Evolutionary conservation across 306 rosid genomes (phyloP).

Genomic region (Leucaena leucocephala): DNA sequence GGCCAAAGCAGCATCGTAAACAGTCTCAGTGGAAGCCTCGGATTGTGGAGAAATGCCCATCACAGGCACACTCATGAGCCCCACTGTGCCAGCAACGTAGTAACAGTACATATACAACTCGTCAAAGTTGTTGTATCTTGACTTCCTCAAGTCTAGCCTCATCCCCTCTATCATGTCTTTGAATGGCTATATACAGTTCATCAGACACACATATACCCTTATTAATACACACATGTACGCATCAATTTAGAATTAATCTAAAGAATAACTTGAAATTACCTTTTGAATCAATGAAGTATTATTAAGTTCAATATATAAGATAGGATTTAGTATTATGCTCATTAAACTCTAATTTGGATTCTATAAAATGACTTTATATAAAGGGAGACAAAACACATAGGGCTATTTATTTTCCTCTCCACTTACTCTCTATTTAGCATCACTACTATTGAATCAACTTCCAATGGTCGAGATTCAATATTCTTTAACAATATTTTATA

Average conservation of each 20-base stretch:
- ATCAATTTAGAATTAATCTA: neutral
- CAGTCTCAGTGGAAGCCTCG: conserved; percentile 75
- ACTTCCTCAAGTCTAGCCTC: conserved; percentile 84
- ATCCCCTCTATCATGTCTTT: conserved; percentile 98
- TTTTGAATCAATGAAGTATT: neutral
- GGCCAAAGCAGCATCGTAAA: conserved; percentile 90
- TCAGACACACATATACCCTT: too few relatives aligned
- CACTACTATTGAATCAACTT: too few relatives aligned
- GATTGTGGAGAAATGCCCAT: conserved; percentile 88
- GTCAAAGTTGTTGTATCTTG: conserved; percentile 84
- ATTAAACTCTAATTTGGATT: too few relatives aligned
- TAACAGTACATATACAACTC: conserved; percentile 96
- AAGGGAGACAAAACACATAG: too few relatives aligned
- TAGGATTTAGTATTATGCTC: too few relatives aligned
- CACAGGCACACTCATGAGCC: conserved; percentile 99
- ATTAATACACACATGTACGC: too few relatives aligned
- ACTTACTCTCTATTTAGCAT: too few relatives aligned
- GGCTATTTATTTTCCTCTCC: too few relatives aligned
- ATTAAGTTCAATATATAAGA: neutral
- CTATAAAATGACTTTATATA: too few relatives aligned
- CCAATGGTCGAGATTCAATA: too few relatives aligned
- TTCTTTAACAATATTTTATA: too few relatives aligned
- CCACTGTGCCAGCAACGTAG: conserved; percentile 97
- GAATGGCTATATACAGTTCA: conserved; percentile 61
- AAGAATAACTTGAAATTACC: too few relatives aligned